These are phyloP conservation scores for Suhomyces wounanorum DNA, from an alignment of 1,139 yeast species.

Conservation along the genomic window DNA sequence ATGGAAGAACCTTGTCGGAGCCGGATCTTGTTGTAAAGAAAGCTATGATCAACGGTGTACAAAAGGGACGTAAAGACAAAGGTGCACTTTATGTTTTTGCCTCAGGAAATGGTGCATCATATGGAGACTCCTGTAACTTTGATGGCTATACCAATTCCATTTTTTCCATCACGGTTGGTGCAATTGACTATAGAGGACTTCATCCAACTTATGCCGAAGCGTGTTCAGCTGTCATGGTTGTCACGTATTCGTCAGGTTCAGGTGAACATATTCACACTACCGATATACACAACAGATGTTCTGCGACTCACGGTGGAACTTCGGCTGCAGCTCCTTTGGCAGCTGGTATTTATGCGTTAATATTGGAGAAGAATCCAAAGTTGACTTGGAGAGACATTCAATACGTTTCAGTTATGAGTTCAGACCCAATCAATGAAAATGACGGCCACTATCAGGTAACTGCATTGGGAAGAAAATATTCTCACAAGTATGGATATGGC, in stretches of 20 bases:
- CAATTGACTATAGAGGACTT: slow-evolving; percentile 79
- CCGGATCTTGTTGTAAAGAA: slow-evolving; percentile 78
- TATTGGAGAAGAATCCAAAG: slow-evolving; percentile 77
- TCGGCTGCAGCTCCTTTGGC: slow-evolving; percentile 99
- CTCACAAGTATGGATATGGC: slow-evolving; percentile 92
- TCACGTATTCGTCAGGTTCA: slow-evolving; percentile 89
- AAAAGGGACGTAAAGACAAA: slow-evolving; percentile 75
- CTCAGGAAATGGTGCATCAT: slow-evolving; percentile 87
- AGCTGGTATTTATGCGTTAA: slow-evolving; percentile 87
- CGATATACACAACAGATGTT: slow-evolving; percentile 73
- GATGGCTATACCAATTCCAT: slow-evolving; percentile 98
- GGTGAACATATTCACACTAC: slow-evolving; percentile 91
- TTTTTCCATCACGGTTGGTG: slow-evolving; percentile 93
- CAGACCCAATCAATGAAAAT: slow-evolving; percentile 65
- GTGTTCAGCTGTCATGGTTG: slow-evolving; percentile 96
- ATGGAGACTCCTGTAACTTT: slow-evolving; percentile 89
- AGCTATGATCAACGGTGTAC: slow-evolving; percentile 83
- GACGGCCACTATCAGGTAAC: slow-evolving; percentile 73
- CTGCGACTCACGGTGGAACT: slow-evolving; percentile 87
- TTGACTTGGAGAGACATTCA: slow-evolving; percentile 97
- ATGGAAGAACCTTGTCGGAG: slow-evolving; percentile 82
- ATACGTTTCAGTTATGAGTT: slow-evolving; percentile 72
- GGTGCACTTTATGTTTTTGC: slow-evolving; percentile 96
- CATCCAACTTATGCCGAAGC: slow-evolving; percentile 92
- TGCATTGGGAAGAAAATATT: slow-evolving; percentile 65